Percentiles rank a stretch among this genome's conserved stretches.
phyloP scores from a whole-genome alignment of 2,329 filamentous ascomycete genomes.

The Ophiostoma himal-ulmi region DNA sequence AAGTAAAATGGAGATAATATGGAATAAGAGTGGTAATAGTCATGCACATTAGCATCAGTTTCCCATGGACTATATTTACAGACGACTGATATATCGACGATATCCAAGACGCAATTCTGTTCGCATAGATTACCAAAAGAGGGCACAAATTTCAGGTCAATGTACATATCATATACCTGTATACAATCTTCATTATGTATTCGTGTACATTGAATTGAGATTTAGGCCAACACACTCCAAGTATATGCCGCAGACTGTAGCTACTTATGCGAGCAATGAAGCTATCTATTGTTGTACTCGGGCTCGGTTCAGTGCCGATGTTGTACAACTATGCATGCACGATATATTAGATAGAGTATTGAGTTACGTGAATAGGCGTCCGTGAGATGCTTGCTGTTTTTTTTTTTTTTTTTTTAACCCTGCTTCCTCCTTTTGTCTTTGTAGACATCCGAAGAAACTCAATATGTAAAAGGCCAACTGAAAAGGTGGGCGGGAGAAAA shows the following conservation, averaged over 20 bases:
- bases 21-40: background rate
- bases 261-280: background rate
- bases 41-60: background rate
- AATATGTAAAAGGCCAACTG: background rate
- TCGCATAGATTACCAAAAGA: background rate
- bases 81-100: background rate
- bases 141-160: background rate
- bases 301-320: slow-evolving; percentile 4
- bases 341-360: background rate
- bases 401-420: background rate
- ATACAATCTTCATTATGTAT: background rate
- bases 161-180: background rate
- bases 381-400: background rate
- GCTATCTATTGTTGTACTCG: background rate
- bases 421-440: background rate
- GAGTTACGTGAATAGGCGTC: background rate
- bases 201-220: background rate
- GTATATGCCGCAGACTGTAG: background rate
- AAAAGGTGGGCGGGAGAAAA: background rate
- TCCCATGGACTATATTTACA: background rate
- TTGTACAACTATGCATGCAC: background rate
- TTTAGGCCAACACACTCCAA: background rate
- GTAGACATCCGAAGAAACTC: background rate
- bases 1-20: slow-evolving; percentile 1
- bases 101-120: background rate